These are phyloP conservation scores for Ganoderma lingzhi DNA, from an alignment of 1,284 basidiomycete species.

Conservation along the genomic window DNA sequence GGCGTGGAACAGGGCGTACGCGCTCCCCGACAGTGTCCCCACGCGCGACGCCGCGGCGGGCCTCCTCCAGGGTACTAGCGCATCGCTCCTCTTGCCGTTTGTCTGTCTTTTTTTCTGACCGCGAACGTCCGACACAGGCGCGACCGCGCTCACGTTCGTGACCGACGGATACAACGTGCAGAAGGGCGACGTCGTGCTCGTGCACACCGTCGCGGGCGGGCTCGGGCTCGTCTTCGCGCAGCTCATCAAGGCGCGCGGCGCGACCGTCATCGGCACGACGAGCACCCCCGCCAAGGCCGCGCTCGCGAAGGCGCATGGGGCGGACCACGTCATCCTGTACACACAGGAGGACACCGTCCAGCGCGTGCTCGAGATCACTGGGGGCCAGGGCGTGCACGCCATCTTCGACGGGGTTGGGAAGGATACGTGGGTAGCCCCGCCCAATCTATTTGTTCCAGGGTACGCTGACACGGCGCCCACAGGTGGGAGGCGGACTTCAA, in stretches of 20 bases:
- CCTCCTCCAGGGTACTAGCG: slow-evolving; percentile 43
- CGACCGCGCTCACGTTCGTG: slow-evolving; percentile 85
- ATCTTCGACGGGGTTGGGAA: slow-evolving; percentile 96
- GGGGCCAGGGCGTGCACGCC: slow-evolving; percentile 85
- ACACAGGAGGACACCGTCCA: slow-evolving; percentile 74
- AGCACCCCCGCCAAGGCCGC: slow-evolving; percentile 88
- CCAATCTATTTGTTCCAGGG: too few species aligned
- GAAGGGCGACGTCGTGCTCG: slow-evolving; percentile 75
- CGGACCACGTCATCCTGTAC: slow-evolving; percentile 89
- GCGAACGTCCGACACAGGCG: slow-evolving; percentile 45
- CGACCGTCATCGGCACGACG: slow-evolving; percentile 93
- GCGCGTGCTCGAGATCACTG: slow-evolving; percentile 81
- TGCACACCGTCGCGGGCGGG: slow-evolving; percentile 94
- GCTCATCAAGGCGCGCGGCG: slow-evolving; percentile 75
- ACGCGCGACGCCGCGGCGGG: slow-evolving; percentile 73
- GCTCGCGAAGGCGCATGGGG: slow-evolving; percentile 83
- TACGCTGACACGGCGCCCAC: neutral
- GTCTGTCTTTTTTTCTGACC: neutral
- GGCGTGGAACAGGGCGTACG: slow-evolving; percentile 52
- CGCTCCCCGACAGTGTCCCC: slow-evolving; percentile 65
- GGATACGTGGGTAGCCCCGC: slow-evolving; percentile 70
- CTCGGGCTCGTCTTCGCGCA: slow-evolving; percentile 72
- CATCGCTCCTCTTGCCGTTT: neutral
- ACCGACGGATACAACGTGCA: slow-evolving; percentile 89
- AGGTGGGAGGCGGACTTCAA: slow-evolving; percentile 88